Evolutionary conservation across 169 alveolate genomes (phyloP), one percentile per base, ranked within the genome.

Genomic region (Plasmodium billcollinsi): DNA sequence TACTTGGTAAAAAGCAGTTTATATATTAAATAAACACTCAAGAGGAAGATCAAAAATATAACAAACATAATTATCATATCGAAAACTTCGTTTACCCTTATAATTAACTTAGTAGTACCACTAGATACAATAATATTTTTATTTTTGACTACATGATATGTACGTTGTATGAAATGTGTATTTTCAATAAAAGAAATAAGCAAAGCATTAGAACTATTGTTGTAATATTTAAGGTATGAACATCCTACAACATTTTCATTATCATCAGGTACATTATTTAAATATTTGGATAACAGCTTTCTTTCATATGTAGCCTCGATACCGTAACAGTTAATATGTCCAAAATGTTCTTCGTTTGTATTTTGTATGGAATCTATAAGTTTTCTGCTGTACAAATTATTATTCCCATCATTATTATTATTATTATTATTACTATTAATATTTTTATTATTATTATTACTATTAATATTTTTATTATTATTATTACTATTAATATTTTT

Each of bases 161-260:
- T 78, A 3, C 70, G 69, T 29, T 78, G 89, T 1, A 66, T 66
- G 24, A 78, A 78, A 43, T 78, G 75, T 3, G 9, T 52, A 52
- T 78, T 78, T 70, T 78, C 89, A 20, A 54, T 54, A 70, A 78
- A 78, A 6, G 74, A 59, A 39, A 65, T 67, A 14, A 78, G 20
- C 9, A 78, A 45, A 0, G 58, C 3, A 14, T 78, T 78, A 0
- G 50, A 50, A 5, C 2, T 5, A 78, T 78, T 18, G 26, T 3
- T 24, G 3, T 65, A 78, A 47, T 78, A 76, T 59, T 78, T 78
- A n/a, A 78, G 49, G 59, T 78, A 78, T 12, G 89, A 78, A 52
- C 89, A 78, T 24, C 72, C 89, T 7, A 62, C 74, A 14, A 47
- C 49, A 18, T 65, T 54, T 21, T 49, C 50, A 21, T 47, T 59